Evolutionary conservation across 169 alveolate species (phyloP).

Genomic region (Nephromyces sp.): DNA sequence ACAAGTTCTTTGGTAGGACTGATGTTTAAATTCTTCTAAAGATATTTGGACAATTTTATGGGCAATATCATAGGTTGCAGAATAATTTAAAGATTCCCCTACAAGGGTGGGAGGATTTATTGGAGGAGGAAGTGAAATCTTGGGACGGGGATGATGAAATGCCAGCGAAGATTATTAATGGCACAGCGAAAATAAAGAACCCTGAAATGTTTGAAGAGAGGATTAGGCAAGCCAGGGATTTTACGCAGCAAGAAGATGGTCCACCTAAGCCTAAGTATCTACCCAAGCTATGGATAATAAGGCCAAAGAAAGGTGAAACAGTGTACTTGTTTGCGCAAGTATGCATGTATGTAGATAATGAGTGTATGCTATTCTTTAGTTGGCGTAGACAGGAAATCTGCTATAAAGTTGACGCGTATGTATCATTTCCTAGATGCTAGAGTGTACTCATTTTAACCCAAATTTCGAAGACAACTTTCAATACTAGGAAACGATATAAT

Average conservation of each 20-base stretch:
- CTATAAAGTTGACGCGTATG: background rate
- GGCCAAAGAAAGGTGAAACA: constrained; percentile 18
- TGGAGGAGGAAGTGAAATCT: constrained; percentile 1
- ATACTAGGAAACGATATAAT: background rate
- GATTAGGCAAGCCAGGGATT: background rate
- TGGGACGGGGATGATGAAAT: background rate
- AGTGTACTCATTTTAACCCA: background rate
- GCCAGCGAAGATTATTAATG: background rate
- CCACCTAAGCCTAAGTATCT: background rate
- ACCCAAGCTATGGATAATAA: constrained; percentile 12
- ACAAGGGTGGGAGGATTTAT: constrained; percentile 20
- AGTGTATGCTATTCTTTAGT: background rate
- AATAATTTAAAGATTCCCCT: no score
- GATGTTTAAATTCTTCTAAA: no score
- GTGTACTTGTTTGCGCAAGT: background rate
- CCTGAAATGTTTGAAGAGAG: constrained; percentile 2
- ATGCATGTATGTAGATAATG: background rate
- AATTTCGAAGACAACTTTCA: background rate
- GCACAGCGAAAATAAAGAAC: background rate
- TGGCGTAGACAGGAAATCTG: background rate
- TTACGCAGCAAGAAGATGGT: background rate
- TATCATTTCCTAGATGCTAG: background rate
- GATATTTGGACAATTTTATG: no score
- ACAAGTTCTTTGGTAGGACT: no score
- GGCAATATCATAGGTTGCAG: no score